Evolutionary conservation across 1,139 yeast genomes (phyloP).

Genomic region (Pichia sp.): DNA sequence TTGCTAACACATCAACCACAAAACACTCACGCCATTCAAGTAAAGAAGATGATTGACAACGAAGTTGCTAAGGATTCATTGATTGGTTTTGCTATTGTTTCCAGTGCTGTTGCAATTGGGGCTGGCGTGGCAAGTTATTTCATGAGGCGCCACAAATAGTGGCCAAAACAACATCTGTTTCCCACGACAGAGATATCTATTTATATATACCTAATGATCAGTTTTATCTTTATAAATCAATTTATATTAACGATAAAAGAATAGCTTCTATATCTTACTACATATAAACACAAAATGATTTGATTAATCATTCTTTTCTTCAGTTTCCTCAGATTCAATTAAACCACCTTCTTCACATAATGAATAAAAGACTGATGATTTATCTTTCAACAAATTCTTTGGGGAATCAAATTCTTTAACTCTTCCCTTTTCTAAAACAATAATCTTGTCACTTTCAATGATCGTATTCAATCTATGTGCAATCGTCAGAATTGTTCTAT

Average conservation of each 20-base stretch:
- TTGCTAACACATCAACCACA: conserved; percentile 74
- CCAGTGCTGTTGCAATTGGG: conserved; percentile 82
- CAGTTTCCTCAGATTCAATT: conserved; percentile 3
- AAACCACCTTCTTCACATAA: conserved; percentile 65
- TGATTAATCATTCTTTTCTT: background rate
- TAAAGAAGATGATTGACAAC: conserved; percentile 74
- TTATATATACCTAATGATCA: no score
- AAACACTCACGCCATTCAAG: conserved; percentile 32
- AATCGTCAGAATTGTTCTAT: conserved; percentile 86
- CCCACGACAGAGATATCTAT: background rate
- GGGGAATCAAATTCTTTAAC: conserved; percentile 89
- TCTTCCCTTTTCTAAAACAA: conserved; percentile 78
- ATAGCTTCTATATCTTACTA: no score
- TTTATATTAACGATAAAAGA: no score
- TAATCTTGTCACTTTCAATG: conserved; percentile 81
- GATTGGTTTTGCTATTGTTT: conserved; percentile 78
- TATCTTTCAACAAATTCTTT: conserved; percentile 51
- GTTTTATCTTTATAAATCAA: no score
- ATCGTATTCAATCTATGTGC: conserved; percentile 94
- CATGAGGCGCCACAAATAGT: conserved; percentile 14
- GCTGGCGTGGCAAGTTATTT: conserved; percentile 34
- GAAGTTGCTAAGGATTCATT: conserved; percentile 81
- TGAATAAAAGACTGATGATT: conserved; percentile 67
- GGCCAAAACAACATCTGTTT: background rate
- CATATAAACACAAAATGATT: background rate